Evolutionary conservation across 169 alveolate species (phyloP).

Genomic region (Perkinsus chesapeaki): DNA sequence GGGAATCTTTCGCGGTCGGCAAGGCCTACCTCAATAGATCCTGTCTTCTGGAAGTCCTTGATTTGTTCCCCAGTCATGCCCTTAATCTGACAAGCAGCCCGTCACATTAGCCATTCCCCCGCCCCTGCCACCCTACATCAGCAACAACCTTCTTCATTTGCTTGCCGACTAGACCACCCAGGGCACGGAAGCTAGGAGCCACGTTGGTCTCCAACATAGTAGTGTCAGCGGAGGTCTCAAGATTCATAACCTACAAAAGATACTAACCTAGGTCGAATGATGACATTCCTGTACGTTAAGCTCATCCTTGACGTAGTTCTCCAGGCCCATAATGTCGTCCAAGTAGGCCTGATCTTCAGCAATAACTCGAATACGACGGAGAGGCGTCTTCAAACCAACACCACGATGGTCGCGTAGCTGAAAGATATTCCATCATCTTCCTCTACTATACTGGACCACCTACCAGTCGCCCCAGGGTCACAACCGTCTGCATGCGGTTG

Average conservation of each 20-base stretch:
- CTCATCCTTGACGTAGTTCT: constrained; percentile 32
- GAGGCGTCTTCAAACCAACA: constrained; percentile 24
- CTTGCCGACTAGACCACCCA: not conserved
- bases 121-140: not conserved
- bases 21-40: not conserved
- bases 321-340: constrained; percentile 10
- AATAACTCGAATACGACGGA: constrained; percentile 14
- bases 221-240: not conserved
- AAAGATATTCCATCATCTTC: not conserved
- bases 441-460: not conserved
- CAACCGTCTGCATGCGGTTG: constrained; percentile 26
- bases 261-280: not conserved
- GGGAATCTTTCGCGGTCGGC: not conserved
- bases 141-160: not conserved
- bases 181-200: not conserved
- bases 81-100: not conserved
- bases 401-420: constrained; percentile 15
- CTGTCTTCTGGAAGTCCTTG: not conserved
- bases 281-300: constrained; percentile 13
- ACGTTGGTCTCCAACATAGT: not conserved
- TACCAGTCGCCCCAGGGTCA: not conserved
- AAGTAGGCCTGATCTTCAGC: constrained; percentile 8
- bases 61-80: not conserved
- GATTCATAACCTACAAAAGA: not conserved
- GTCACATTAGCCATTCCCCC: not conserved